Evolutionary conservation across 2,329 filamentous ascomycete species (phyloP), one percentile per base, ranked within the genome.

Genomic region (Trichoderma cornu-damae): DNA sequence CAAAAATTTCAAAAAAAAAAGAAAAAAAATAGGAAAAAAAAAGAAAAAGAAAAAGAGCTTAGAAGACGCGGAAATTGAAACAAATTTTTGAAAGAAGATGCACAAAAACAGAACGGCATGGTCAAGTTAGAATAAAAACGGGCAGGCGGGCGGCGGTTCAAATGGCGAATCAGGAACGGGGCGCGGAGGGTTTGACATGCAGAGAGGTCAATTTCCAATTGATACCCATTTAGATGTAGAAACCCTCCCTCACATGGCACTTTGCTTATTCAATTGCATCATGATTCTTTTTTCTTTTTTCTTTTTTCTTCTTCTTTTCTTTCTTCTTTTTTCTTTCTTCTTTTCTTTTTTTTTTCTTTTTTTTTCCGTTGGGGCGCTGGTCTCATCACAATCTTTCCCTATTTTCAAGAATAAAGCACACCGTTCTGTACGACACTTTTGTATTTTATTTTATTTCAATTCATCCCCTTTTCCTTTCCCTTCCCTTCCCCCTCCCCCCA

Each of bases 201-300:
- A n/a, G n/a, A 14, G 16, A 51, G 24, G 43, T 59, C 50, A 59
- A 59, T 55, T 30, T 48, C 28, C 14, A 48, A 57, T 57, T 50
- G 60, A 62, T 60, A 62, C 61, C 38, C 44, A 55, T 48, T 51
- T 22, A 44, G 42, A 44, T 18, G 24, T 24, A 44, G 14, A 44
- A 44, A 28, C 18, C 20, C 9, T 6, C 20, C 9, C 6, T 30
- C 9, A 26, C 8, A 44, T 26, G 22, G 22, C 14, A 42, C 14
- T 16, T n/a, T n/a, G n/a, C n/a, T n/a, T n/a, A n/a, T n/a, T n/a
- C n/a, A n/a, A n/a, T n/a, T n/a, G n/a, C n/a, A n/a, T n/a, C n/a
- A n/a, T n/a, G n/a, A n/a, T n/a, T n/a, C n/a, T 32, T 18, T 32
- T 30, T 43, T 9, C 16, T 32, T 34, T 32, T 4, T 35, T 32